Base-by-base conservation (phyloP, 2,329 filamentous ascomycete species). In the Epichloe brachyelytri region DNA sequence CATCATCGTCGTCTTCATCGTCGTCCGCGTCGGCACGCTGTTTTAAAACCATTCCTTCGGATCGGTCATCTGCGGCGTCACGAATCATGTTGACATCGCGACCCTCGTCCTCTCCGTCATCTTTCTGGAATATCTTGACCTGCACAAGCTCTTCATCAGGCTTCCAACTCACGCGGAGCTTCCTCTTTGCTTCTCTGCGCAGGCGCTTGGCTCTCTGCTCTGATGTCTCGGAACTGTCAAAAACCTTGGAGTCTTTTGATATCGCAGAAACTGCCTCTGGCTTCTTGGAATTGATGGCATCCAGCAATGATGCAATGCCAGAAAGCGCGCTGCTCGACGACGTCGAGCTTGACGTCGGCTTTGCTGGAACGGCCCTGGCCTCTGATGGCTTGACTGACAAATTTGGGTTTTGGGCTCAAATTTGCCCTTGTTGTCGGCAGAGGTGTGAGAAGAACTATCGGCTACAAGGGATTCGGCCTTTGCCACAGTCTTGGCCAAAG, bases 41-140 rank as follows among this genome's bases (percentile, higher is more conserved):
- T 59, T 81, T 83, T 49, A 83, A 68, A 58, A 84, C 80, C 71
- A 85, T 81, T 46, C 86, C 83, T 60, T 87, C 86, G 5, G 80
- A 82, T 47, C 81, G 80, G 59, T 87, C 83, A 62, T 89, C 85
- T 33, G 78, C 77, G 4, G 83, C 83, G 63, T 89, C 85, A 46
- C 80, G 79, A 40, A 83, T 77, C 74, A 87, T 82, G 59, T 80
- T 84, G 51, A 76, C 73, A 50, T 79, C 77, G 51, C 85, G 76
- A 49, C 81, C 83, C 52, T 82, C 74, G 57, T 88, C 83, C 61
- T 89, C 85, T 1, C 78, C 76, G 1, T 79, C 80, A 54, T 88
- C 83, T 59, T 87, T 85, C 50, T 81, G 79, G 67, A 90, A 89
- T 47, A 82, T 70, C 55, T 79, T 78, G 50, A 88, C 71, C 57